Percentiles rank a stretch among this genome's conserved stretches.
Conservation (phyloP, 164 flowering plant species). For the Nymphaea thermarum region DNA sequence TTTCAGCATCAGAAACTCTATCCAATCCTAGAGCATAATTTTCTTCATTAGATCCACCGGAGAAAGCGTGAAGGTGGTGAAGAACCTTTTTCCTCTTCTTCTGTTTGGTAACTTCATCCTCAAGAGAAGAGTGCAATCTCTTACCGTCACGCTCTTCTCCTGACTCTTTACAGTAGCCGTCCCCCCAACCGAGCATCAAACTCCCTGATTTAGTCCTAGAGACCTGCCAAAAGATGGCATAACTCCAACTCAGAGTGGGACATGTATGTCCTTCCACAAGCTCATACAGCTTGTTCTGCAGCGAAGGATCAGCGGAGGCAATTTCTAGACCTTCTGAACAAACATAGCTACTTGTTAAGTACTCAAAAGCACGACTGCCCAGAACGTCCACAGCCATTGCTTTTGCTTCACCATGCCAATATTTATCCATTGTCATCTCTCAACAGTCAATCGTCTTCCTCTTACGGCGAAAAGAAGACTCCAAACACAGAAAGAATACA, state of each 20-base stretch:
- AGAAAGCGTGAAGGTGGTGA: conserved; percentile 60
- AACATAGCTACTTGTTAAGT: conserved; percentile 25
- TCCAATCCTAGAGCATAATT: conserved; percentile 67
- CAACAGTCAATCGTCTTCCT: neutral
- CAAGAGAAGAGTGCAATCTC: conserved; percentile 13
- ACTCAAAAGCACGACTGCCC: conserved; percentile 44
- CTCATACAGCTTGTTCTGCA: conserved; percentile 38
- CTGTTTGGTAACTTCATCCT: conserved; percentile 56
- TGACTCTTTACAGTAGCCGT: conserved; percentile 41
- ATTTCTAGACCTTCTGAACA: conserved; percentile 20
- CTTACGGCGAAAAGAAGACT: too few species aligned
- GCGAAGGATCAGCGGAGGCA: conserved; percentile 15
- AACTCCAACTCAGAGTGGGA: conserved; percentile 35
- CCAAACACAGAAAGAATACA: too few species aligned
- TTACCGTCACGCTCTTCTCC: conserved; percentile 14
- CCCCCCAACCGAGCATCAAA: conserved; percentile 53
- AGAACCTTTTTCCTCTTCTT: conserved; percentile 75
- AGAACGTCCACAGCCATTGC: conserved; percentile 42
- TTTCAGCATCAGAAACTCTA: conserved; percentile 80
- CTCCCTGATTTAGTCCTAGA: conserved; percentile 45
- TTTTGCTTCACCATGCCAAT: conserved; percentile 40
- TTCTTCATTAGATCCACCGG: conserved; percentile 85
- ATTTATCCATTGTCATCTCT: neutral
- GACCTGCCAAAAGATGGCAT: conserved; percentile 69
- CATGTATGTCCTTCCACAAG: conserved; percentile 30